phyloP scores from a whole-genome alignment of 177 flowering plant species.

The Vitis hybrid region DNA sequence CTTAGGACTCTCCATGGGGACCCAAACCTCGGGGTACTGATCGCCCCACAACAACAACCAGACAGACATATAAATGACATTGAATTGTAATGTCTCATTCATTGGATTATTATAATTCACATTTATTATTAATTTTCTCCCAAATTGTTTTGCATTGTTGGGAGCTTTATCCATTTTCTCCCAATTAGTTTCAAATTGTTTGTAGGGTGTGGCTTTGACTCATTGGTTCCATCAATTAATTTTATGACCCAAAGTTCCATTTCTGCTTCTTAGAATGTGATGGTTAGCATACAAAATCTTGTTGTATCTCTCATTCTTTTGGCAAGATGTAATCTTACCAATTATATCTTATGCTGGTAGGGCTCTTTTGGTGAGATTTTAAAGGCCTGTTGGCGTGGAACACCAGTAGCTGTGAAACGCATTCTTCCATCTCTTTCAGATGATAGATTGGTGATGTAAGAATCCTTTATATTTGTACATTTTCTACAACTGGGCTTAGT shows the following conservation, averaged over 20 bases:
- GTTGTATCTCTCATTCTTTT: conserved; percentile 1
- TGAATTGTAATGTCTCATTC: too few relatives aligned
- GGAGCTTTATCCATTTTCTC: neutral
- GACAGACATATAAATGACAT: too few relatives aligned
- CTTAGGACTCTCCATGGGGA: too few relatives aligned
- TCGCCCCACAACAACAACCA: too few relatives aligned
- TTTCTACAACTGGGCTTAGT: neutral
- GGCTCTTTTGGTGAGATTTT: conserved; percentile 98
- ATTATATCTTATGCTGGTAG: conserved; percentile 33
- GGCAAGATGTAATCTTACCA: conserved; percentile 11
- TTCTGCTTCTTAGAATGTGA: neutral
- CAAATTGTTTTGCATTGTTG: too few relatives aligned
- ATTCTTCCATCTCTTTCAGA: conserved; percentile 98
- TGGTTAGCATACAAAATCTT: neutral
- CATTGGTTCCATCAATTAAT: neutral
- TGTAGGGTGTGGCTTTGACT: neutral
- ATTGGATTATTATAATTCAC: too few relatives aligned
- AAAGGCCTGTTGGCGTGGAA: conserved; percentile 95
- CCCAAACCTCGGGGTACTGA: too few relatives aligned
- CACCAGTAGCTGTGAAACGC: conserved; percentile 97
- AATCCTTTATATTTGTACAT: conserved; percentile 1
- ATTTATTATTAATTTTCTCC: too few relatives aligned
- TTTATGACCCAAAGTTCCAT: neutral
- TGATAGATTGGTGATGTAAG: conserved; percentile 96
- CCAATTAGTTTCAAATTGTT: neutral